Base-by-base conservation (phyloP, 73 alveolate species). In the Tetrahymena thermophila region DNA sequence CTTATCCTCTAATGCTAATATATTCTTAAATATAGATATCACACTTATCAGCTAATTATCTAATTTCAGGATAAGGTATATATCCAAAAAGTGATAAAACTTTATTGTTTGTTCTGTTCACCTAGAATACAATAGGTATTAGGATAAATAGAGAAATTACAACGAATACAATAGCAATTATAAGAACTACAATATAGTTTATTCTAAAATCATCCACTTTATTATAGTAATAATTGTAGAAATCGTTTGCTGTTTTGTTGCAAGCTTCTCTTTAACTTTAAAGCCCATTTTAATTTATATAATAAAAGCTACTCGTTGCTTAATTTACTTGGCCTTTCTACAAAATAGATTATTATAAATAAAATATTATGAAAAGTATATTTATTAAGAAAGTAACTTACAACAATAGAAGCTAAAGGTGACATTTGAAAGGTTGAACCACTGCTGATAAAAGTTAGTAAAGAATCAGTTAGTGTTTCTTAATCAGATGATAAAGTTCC, bases 81-180 rank as follows among this genome's bases (percentile, higher is more conserved):
- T 85, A 85, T 19, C 97, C 97, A 95, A 95, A 95, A 5, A 95
- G 56, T 21, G 97, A 95, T 95, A 95, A 56, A 34, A 95, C 97
- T 93, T 55, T 85, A 93, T 95, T 95, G 89, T 95, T 95, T 42
- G 97, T 95, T 89, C 94, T 85, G 83, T 95, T 94, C 11, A 95
- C 97, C 43, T 95, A 85, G 50, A 95, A 95, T 23, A 95, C 97
- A 28, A 95, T 95, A 13, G 97, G 97, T 23, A 95, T 95, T 35
- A 95, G 58, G 16, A 95, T 89, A 84, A 43, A 31, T 35, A 93
- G 35, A 34, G 97, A 95, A 23, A 95, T 94, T 2, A 95, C 94
- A 43, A 95, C 44, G 89, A 94, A 95, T 42, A 43, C 42, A 28
- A 95, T 95, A 31, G 95, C 97, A 40, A 95, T 94, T 31, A 85